A percentile compares a stretch with the other conserved stretches of the same genome.
Evolutionary conservation across 2,329 filamentous ascomycete species (phyloP).

Genomic region (Scedosporium apiospermum): DNA sequence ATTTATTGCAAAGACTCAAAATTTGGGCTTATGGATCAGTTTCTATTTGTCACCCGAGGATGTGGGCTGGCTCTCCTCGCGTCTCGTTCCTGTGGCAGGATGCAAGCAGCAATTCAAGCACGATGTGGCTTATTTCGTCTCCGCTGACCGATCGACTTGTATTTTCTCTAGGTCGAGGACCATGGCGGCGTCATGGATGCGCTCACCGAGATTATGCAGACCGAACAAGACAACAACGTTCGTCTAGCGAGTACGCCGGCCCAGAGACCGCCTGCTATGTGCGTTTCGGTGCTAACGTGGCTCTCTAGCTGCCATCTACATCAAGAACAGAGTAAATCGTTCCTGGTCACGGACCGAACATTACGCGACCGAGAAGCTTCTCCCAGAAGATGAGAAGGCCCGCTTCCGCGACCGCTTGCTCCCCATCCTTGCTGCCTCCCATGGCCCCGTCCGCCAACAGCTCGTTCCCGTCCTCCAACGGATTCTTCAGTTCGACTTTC

Average conservation of each 20-base stretch:
- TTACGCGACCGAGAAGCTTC: slow-evolving; percentile 56
- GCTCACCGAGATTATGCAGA: slow-evolving; percentile 80
- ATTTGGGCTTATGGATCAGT: background rate
- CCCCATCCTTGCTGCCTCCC: slow-evolving; percentile 74
- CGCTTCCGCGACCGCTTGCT: slow-evolving; percentile 82
- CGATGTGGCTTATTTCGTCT: background rate
- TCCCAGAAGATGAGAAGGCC: slow-evolving; percentile 81
- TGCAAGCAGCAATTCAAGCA: background rate
- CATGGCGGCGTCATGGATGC: slow-evolving; percentile 84
- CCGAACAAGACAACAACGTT: slow-evolving; percentile 75
- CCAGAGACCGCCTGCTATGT: slow-evolving; percentile 1
- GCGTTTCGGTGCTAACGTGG: slow-evolving; percentile 5
- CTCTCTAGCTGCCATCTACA: slow-evolving; percentile 76
- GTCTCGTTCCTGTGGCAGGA: background rate
- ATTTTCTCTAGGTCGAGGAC: slow-evolving; percentile 63
- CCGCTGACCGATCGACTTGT: background rate
- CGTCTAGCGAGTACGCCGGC: slow-evolving; percentile 71
- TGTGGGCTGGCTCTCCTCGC: background rate
- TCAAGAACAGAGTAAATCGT: slow-evolving; percentile 94
- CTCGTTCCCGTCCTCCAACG: slow-evolving; percentile 91
- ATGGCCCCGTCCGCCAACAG: slow-evolving; percentile 77
- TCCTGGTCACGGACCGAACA: slow-evolving; percentile 79
- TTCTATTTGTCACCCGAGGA: background rate
- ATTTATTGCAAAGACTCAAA: background rate
- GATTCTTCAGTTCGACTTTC: slow-evolving; percentile 93